Evolutionary conservation across 2,329 filamentous ascomycete species (phyloP).

Genomic region (Calonectria leucothoes): DNA sequence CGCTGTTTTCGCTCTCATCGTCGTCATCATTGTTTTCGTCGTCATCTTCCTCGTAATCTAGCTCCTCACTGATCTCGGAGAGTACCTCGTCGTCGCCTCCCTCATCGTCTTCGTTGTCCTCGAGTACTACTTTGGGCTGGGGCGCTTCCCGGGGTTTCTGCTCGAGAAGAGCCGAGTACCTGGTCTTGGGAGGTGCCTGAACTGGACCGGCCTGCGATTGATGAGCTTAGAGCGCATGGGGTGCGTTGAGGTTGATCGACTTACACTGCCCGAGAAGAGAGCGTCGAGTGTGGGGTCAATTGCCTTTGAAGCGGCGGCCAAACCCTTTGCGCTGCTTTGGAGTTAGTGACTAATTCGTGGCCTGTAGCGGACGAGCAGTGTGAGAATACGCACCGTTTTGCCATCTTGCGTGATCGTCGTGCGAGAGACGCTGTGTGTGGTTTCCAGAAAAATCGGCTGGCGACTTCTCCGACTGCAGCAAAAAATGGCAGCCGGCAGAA

Average conservation of each 20-base stretch:
- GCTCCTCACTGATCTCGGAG: slow-evolving; percentile 48
- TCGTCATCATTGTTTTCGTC: slow-evolving; percentile 39
- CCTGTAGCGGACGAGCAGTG: slow-evolving; percentile 1
- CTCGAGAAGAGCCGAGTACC: slow-evolving; percentile 54
- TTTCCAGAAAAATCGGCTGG: slow-evolving; percentile 17
- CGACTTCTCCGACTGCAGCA: slow-evolving; percentile 28
- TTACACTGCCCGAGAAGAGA: slow-evolving; percentile 79
- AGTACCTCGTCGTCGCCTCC: slow-evolving; percentile 48
- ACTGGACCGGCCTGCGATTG: slow-evolving; percentile 62
- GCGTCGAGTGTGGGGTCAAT: slow-evolving; percentile 77
- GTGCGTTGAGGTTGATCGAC: slow-evolving; percentile 46
- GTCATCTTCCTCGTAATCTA: slow-evolving; percentile 48
- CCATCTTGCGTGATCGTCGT: slow-evolving; percentile 33
- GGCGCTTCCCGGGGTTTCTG: slow-evolving; percentile 47
- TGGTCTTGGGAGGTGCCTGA: slow-evolving; percentile 56
- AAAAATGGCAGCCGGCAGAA: slow-evolving; percentile 30
- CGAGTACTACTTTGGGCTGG: slow-evolving; percentile 40
- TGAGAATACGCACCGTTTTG: slow-evolving; percentile 34
- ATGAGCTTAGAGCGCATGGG: slow-evolving; percentile 26
- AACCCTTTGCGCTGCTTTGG: slow-evolving; percentile 48
- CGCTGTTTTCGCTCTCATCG: slow-evolving; percentile 37
- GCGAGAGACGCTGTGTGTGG: slow-evolving; percentile 6
- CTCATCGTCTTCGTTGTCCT: slow-evolving; percentile 46
- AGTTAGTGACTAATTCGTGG: slow-evolving; percentile 32
- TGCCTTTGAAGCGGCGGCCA: slow-evolving; percentile 62